Percentiles rank a stretch among this genome's conserved stretches.
phyloP scores from a whole-genome alignment of 2,329 filamentous ascomycete species.

The Curvularia eragrostidis region DNA sequence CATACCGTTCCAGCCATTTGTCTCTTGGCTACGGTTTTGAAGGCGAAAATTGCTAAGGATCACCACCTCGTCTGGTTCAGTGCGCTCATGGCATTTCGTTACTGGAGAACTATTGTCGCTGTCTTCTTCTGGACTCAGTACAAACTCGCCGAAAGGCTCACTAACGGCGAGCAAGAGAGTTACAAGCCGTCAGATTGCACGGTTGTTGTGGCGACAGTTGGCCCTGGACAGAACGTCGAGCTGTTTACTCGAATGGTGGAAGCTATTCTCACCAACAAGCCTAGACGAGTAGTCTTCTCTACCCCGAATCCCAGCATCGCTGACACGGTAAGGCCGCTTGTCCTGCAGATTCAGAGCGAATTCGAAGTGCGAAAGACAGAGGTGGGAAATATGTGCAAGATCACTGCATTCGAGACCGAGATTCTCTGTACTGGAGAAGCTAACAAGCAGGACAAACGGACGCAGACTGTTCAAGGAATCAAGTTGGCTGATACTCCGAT shows the following conservation, averaged over 20 bases:
- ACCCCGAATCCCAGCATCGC: constrained; percentile 15
- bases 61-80: constrained; percentile 19
- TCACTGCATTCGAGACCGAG: neutral
- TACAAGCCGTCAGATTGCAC: constrained; percentile 23
- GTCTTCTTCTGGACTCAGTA: constrained; percentile 30
- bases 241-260: constrained; percentile 18
- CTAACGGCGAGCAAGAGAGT: neutral
- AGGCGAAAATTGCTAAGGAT: constrained; percentile 10
- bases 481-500: constrained; percentile 17
- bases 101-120: constrained; percentile 27
- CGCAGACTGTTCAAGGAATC: constrained; percentile 23
- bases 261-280: constrained; percentile 23
- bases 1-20: constrained; percentile 20
- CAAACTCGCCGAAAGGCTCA: neutral
- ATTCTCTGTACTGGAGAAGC: constrained; percentile 17
- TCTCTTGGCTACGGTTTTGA: constrained; percentile 8
- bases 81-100: constrained; percentile 25
- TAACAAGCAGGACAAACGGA: constrained; percentile 29
- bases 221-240: constrained; percentile 15
- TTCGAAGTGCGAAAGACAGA: constrained; percentile 1
- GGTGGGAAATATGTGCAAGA: too few species aligned
- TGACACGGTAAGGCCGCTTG: constrained; percentile 2
- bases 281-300: constrained; percentile 27
- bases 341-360: constrained; percentile 1
- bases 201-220: constrained; percentile 31